Percentiles rank a stretch among this genome's conserved stretches.
Conservation (phyloP, 768 basidiomycete genomes). For the Auricularia sp. region DNA sequence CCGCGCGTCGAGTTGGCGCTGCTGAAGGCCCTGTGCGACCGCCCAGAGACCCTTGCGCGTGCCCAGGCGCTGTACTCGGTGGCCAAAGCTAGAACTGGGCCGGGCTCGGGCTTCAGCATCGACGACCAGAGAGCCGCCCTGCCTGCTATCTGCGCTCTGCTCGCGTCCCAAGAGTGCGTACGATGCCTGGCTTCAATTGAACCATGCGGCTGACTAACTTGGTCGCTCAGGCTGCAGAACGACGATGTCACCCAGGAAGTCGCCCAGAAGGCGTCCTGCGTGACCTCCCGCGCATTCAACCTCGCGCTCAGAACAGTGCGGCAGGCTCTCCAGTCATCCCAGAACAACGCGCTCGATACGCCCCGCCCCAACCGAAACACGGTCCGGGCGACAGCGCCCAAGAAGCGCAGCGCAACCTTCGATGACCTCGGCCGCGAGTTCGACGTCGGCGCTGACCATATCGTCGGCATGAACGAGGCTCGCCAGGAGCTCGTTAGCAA, state of each 20-base stretch:
- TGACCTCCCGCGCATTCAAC: background rate
- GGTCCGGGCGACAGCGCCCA: background rate
- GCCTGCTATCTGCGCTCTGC: slow-evolving; percentile 40
- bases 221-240: background rate
- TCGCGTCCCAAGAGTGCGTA: slow-evolving; percentile 38
- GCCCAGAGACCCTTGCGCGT: slow-evolving; percentile 25
- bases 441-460: background rate
- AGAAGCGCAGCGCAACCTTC: background rate
- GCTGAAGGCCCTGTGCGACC: slow-evolving; percentile 20
- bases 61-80: slow-evolving; percentile 26
- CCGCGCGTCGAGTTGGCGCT: slow-evolving; percentile 13
- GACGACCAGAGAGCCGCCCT: slow-evolving; percentile 32
- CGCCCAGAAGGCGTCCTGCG: background rate
- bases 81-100: slow-evolving; percentile 33
- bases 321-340: background rate
- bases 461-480: background rate
- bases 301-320: background rate
- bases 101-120: slow-evolving; percentile 35
- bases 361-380: background rate
- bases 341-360: background rate
- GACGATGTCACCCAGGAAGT: background rate
- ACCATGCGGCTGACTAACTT: background rate
- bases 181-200: background rate
- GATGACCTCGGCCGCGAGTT: background rate
- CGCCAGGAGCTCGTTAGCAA: background rate